Evolutionary conservation across 495 filamentous ascomycete species (phyloP).

Genomic region (Chlorociboria aeruginascens): DNA sequence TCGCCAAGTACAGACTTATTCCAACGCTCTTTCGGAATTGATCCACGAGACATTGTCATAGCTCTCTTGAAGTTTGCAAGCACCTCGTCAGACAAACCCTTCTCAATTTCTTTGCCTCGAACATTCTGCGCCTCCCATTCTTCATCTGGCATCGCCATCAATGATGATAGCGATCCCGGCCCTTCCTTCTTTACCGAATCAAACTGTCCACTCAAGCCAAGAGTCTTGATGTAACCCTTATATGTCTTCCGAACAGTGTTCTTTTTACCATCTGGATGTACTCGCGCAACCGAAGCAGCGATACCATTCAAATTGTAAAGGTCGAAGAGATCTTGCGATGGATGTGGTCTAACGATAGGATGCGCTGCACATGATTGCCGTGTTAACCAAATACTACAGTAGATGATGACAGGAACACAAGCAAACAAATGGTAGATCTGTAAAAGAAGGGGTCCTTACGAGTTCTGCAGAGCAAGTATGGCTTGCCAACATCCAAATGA

Average conservation of each 20-base stretch:
- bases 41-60: conserved; percentile 34
- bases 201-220: conserved; percentile 40
- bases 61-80: conserved; percentile 28
- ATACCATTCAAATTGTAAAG: conserved; percentile 34
- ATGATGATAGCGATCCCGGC: conserved; percentile 21
- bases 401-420: conserved; percentile 7
- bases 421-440: conserved; percentile 7
- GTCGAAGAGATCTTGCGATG: conserved; percentile 40
- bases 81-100: conserved; percentile 28
- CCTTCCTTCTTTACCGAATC: conserved; percentile 36
- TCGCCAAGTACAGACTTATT: conserved; percentile 41
- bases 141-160: conserved; percentile 41
- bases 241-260: conserved; percentile 49
- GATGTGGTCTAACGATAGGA: conserved; percentile 24
- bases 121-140: conserved; percentile 39
- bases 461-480: conserved; percentile 48
- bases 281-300: conserved; percentile 39
- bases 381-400: conserved; percentile 35
- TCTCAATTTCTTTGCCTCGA: conserved; percentile 42
- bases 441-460: conserved; percentile 42
- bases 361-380: conserved; percentile 32
- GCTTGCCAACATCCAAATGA: conserved; percentile 42
- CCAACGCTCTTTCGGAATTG: conserved; percentile 35
- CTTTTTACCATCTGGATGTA: conserved; percentile 33
- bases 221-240: conserved; percentile 43